A percentile compares a stretch with the other conserved stretches of the same genome.
phyloP scores from a whole-genome alignment of 495 filamentous ascomycete species.

The Paragyromitra xinjiangensis region DNA sequence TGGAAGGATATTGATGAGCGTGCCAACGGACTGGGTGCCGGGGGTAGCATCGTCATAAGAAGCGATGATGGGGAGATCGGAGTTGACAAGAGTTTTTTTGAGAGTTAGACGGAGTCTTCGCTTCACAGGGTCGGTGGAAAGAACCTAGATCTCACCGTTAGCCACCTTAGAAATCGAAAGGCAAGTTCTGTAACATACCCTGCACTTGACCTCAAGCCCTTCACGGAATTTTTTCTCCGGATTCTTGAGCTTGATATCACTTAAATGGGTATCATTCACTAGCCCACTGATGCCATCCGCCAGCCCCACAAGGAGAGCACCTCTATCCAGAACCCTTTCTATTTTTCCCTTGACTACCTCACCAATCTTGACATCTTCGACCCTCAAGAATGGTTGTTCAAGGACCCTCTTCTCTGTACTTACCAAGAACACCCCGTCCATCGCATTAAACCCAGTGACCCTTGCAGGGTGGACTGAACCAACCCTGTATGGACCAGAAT shows the following conservation, averaged over 20 bases:
- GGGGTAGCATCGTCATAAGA: slow-evolving; percentile 74
- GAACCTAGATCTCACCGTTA: slow-evolving; percentile 52
- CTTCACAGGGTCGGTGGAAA: slow-evolving; percentile 79
- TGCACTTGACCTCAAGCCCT: slow-evolving; percentile 80
- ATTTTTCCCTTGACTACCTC: slow-evolving; percentile 83
- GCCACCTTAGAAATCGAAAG: neutral
- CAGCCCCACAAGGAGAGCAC: slow-evolving; percentile 80
- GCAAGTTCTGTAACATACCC: slow-evolving; percentile 62
- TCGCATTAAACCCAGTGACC: slow-evolving; percentile 81
- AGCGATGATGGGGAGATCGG: slow-evolving; percentile 76
- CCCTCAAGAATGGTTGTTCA: slow-evolving; percentile 84
- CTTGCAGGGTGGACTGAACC: slow-evolving; percentile 81
- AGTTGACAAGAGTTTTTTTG: slow-evolving; percentile 94
- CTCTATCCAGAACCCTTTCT: slow-evolving; percentile 71
- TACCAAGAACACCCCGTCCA: slow-evolving; percentile 86
- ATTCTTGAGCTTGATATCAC: slow-evolving; percentile 85
- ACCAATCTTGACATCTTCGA: slow-evolving; percentile 87
- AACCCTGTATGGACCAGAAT: slow-evolving; percentile 77
- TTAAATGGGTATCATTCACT: slow-evolving; percentile 85
- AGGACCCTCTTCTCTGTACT: slow-evolving; percentile 83
- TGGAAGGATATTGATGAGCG: slow-evolving; percentile 77
- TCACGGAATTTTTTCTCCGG: slow-evolving; percentile 96
- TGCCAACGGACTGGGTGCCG: slow-evolving; percentile 81
- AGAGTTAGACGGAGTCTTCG: slow-evolving; percentile 85
- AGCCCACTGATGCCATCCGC: slow-evolving; percentile 86